These are phyloP conservation scores for Nakazawaea ishiwadae DNA, from an alignment of 805 yeast species.

Conservation along the genomic window DNA sequence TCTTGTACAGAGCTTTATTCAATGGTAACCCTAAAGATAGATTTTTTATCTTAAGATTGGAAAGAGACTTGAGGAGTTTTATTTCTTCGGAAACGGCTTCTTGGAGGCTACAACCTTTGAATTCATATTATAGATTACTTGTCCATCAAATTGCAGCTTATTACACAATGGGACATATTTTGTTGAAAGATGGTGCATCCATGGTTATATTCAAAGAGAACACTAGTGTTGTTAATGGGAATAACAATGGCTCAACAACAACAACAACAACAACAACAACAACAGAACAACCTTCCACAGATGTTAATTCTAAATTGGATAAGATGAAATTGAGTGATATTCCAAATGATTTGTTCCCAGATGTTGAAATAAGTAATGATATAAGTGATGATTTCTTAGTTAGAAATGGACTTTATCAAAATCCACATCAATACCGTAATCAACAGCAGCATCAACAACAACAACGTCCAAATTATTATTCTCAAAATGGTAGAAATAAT, in stretches of 20 bases:
- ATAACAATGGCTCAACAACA: too few species aligned
- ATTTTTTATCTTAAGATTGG: constrained; percentile 44
- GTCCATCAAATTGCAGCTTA: constrained; percentile 70
- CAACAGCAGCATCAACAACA: neutral
- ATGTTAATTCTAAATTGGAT: constrained; percentile 28
- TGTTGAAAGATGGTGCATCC: constrained; percentile 47
- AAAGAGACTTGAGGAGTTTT: constrained; percentile 41
- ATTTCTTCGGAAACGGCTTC: constrained; percentile 34
- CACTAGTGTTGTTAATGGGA: constrained; percentile 30
- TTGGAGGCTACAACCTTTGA: constrained; percentile 47
- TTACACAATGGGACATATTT: constrained; percentile 54
- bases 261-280: too few species aligned
- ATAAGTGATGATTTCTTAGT: constrained; percentile 13
- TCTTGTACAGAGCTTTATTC: constrained; percentile 30
- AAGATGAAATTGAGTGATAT: constrained; percentile 25
- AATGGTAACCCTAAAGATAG: constrained; percentile 38
- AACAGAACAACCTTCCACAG: too few species aligned
- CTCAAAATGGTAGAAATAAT: constrained; percentile 12
- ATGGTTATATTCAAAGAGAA: constrained; percentile 34
- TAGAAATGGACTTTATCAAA: constrained; percentile 7
- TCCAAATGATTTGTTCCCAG: constrained; percentile 13
- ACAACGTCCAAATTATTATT: neutral
- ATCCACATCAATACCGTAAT: neutral
- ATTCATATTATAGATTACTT: constrained; percentile 63
- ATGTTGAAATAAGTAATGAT: constrained; percentile 12